Evolutionary conservation across 371 early-diverging fungal species (phyloP).

Genomic region (Mucor mucedo): DNA sequence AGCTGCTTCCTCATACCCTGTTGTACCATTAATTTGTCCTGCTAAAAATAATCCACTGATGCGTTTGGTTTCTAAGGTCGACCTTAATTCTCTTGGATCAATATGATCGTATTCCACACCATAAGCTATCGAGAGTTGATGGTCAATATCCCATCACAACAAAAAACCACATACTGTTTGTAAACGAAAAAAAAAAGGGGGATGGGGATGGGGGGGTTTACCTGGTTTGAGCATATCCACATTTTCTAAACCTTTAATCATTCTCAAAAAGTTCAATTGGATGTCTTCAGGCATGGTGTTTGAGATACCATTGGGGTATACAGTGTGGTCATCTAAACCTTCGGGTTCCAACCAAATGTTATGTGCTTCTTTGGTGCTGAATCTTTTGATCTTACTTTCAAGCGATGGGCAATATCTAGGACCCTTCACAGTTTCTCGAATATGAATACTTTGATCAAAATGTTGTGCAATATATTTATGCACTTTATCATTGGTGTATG

Average conservation of each 20-base stretch:
- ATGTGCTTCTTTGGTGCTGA: constrained; percentile 69
- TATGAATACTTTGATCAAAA: constrained; percentile 82
- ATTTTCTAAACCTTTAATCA: constrained; percentile 79
- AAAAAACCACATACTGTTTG: too few species aligned
- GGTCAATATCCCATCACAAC: not conserved
- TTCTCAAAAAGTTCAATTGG: constrained; percentile 73
- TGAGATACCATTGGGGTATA: constrained; percentile 88
- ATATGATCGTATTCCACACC: constrained; percentile 90
- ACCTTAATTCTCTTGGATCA: constrained; percentile 82
- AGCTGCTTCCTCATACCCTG: constrained; percentile 90
- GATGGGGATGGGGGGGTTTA: constrained; percentile 14
- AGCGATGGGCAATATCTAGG: constrained; percentile 90
- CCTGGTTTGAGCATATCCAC: constrained; percentile 77
- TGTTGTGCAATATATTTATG: constrained; percentile 76
- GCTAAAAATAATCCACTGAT: constrained; percentile 81
- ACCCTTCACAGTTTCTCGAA: constrained; percentile 82
- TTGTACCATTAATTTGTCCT: constrained; percentile 90
- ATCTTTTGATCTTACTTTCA: constrained; percentile 83
- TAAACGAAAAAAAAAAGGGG: too few species aligned
- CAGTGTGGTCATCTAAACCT: constrained; percentile 66
- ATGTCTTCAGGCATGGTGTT: constrained; percentile 84
- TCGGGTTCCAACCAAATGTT: constrained; percentile 88
- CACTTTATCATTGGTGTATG: constrained; percentile 70
- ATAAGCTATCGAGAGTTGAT: constrained; percentile 43
- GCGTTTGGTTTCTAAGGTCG: constrained; percentile 80